Base-by-base conservation (phyloP, 2,329 filamentous ascomycete species). In the Diaporthe sp. region DNA sequence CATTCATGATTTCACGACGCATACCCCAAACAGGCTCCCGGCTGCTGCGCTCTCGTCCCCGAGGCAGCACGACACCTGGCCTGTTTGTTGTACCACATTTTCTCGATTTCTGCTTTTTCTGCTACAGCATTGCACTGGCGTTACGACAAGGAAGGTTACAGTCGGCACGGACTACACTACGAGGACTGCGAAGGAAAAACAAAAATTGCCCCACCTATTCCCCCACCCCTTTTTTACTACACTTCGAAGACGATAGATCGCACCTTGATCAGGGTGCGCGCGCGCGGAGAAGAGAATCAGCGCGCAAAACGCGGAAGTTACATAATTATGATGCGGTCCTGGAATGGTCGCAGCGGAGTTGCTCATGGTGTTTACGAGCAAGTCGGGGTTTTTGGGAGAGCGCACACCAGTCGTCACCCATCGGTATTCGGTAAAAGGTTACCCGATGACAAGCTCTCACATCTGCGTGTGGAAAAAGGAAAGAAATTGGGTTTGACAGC, bases 1-100 rank as follows among this genome's bases (percentile, higher is more conserved):
- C 51, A 82, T 79, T 86, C 83, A 88, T 83, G 86, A 87, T 88
- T 85, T 84, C 84, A 88, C 82, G 86, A 87, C 82, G 72, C 74
- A 75, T 77, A 72, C 77, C 74, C 73, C 73, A 71, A 59, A 77
- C 70, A 59, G 75, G 62, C 73, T 46, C 39, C 62, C 65, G 62
- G 73, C 49, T 65, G 75, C 72, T 73, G 70, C 70, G 61, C 65
- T 69, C 25, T 55, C 44, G 51, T 22, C 7, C 19, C 37, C 31
- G 72, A 74, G 69, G 73, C 73, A 70, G 72, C 62, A 77, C 46
- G 42, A 62, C 70, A 51, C 44, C 7, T 25, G 28, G 62, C 62
- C 62, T 75, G 68, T 67, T 44, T 55, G 61, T 83, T 84, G 82
- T 79, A 73, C 77, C 77, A 72, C 74, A 73, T 62, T 77, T 72